phyloP scores from a whole-genome alignment of 2,329 filamentous ascomycete genomes.

The Penicillium rolfsii region DNA sequence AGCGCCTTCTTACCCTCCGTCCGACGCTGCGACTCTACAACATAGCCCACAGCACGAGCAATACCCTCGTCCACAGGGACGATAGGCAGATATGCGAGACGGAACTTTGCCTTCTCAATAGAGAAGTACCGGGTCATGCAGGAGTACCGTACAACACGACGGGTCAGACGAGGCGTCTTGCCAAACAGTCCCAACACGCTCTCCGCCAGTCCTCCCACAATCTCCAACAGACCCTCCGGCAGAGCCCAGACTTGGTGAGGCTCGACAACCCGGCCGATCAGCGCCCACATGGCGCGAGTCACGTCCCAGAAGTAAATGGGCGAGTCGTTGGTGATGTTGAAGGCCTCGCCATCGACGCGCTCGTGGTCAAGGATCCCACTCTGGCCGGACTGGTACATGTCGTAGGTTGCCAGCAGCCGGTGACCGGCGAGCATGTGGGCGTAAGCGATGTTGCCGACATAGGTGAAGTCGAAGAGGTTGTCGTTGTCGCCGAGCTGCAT shows the following conservation, averaged over 20 bases:
- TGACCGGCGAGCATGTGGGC: constrained; percentile 80
- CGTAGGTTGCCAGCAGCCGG: constrained; percentile 67
- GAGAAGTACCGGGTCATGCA: constrained; percentile 55
- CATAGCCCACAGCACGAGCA: constrained; percentile 49
- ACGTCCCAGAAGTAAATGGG: constrained; percentile 94
- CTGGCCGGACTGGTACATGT: constrained; percentile 46
- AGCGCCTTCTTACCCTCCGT: constrained; percentile 46
- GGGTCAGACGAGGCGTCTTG: constrained; percentile 51
- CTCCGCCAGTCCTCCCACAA: constrained; percentile 49
- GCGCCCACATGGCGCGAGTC: constrained; percentile 73
- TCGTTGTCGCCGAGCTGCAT: constrained; percentile 78
- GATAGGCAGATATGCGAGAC: constrained; percentile 51
- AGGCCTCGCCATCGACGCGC: constrained; percentile 79
- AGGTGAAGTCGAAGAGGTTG: constrained; percentile 73
- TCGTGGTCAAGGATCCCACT: constrained; percentile 71
- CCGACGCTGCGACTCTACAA: constrained; percentile 39
- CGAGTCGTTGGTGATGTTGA: constrained; percentile 87
- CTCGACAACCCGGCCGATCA: constrained; percentile 50
- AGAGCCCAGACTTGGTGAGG: constrained; percentile 47
- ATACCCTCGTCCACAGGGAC: constrained; percentile 52
- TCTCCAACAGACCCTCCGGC: constrained; percentile 44
- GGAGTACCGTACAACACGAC: constrained; percentile 51
- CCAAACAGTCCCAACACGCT: constrained; percentile 48
- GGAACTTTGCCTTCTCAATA: constrained; percentile 51
- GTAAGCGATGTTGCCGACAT: constrained; percentile 71